Conservation (phyloP, 495 filamentous ascomycete species). For the Astrocystis sublimbata region DNA sequence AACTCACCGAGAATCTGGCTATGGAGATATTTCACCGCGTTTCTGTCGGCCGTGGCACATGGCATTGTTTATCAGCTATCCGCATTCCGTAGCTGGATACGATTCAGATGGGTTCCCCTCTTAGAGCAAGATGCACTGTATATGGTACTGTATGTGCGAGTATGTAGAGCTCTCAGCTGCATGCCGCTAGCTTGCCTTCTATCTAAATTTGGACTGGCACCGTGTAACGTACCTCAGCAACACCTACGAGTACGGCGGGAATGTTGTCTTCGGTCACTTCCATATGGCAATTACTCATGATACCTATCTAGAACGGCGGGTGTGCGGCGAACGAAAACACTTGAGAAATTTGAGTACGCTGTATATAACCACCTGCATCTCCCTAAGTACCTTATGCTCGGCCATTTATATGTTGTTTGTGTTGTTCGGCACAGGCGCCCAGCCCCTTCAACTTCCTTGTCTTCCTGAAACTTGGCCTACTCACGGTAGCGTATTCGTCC, state of each 20-base stretch:
- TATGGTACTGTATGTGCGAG: neutral
- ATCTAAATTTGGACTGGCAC: conserved; percentile 12
- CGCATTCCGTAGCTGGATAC: too few relatives aligned
- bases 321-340: neutral
- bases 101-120: too few relatives aligned
- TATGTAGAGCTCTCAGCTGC: neutral
- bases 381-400: neutral
- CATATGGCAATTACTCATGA: neutral
- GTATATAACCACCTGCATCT: neutral
- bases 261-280: neutral
- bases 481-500: neutral
- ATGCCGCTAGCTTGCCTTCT: neutral
- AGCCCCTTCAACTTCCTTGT: neutral
- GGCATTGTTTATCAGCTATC: neutral
- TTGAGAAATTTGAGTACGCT: too few relatives aligned
- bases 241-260: neutral
- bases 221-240: neutral
- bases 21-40: neutral
- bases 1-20: neutral
- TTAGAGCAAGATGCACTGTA: conserved; percentile 3
- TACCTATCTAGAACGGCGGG: neutral
- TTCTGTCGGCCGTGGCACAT: conserved; percentile 3
- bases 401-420: neutral
- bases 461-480: conserved; percentile 11
- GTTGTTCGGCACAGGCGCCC: neutral